Evolutionary conservation across 306 rosid genomes (phyloP).

Genomic region (Acacia melanoxylon): DNA sequence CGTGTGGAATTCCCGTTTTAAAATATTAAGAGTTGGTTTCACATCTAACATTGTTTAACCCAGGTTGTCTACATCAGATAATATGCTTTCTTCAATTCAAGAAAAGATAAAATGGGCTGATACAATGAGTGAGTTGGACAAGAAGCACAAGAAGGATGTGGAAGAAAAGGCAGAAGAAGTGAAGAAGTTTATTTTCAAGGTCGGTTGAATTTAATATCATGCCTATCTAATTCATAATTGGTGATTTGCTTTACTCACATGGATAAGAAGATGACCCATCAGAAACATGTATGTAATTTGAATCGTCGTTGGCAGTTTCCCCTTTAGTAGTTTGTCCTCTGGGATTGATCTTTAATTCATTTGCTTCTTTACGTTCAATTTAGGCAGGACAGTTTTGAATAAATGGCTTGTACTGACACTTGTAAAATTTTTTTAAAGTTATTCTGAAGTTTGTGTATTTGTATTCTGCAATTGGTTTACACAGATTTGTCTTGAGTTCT

Average conservation of each 20-base stretch:
- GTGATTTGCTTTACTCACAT: background rate
- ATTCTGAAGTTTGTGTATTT: background rate
- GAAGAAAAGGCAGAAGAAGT: slow-evolving; percentile 89
- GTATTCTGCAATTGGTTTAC: slow-evolving; percentile 19
- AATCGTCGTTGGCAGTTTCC: slow-evolving; percentile 6
- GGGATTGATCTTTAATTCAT: background rate
- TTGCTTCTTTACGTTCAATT: background rate
- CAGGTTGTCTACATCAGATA: slow-evolving; percentile 87
- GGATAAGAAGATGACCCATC: slow-evolving; percentile 5
- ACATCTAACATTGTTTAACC: slow-evolving; percentile 19
- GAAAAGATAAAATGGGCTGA: slow-evolving; percentile 98
- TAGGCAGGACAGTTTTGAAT: slow-evolving; percentile 14
- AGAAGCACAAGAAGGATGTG: slow-evolving; percentile 85
- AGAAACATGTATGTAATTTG: slow-evolving; percentile 2
- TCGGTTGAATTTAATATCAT: slow-evolving; percentile 67
- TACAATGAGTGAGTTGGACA: slow-evolving; percentile 75
- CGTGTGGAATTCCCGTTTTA: slow-evolving; percentile 15
- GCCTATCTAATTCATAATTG: background rate
- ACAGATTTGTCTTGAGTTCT: background rate
- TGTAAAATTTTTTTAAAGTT: slow-evolving; percentile 15
- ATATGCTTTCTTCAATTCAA: slow-evolving; percentile 81
- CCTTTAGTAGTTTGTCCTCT: background rate
- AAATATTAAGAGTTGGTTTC: background rate
- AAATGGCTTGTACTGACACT: slow-evolving; percentile 10
- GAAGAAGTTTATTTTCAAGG: slow-evolving; percentile 85